Evolutionary conservation across 1,139 yeast genomes (phyloP).

Genomic region (Suhomyces atakaporum): DNA sequence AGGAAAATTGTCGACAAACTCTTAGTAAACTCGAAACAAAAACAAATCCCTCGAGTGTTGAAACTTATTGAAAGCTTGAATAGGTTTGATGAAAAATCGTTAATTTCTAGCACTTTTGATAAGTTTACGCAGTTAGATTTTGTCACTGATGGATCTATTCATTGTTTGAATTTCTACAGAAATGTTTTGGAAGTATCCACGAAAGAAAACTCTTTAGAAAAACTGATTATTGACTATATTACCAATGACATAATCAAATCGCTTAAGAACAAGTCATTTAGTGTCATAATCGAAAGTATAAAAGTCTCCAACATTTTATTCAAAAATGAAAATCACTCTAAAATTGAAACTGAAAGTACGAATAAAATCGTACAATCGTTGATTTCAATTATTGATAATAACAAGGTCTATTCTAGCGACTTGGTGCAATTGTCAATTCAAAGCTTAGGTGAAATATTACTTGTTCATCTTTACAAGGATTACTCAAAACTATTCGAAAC

Average conservation of each 20-base stretch:
- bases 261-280: constrained; percentile 38
- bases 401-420: constrained; percentile 49
- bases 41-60: constrained; percentile 27
- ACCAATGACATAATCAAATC: constrained; percentile 44
- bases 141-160: constrained; percentile 26
- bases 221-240: constrained; percentile 31
- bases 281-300: constrained; percentile 54
- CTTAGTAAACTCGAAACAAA: constrained; percentile 22
- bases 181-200: constrained; percentile 22
- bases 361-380: constrained; percentile 22
- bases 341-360: constrained; percentile 12
- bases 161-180: constrained; percentile 30
- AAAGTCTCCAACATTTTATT: constrained; percentile 41
- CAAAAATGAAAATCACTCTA: constrained; percentile 19
- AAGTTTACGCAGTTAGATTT: constrained; percentile 22
- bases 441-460: constrained; percentile 19
- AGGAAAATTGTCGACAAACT: constrained; percentile 21
- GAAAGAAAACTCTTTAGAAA: constrained; percentile 10
- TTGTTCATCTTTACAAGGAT: constrained; percentile 5
- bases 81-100: constrained; percentile 14
- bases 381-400: constrained; percentile 36
- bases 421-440: constrained; percentile 49
- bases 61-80: constrained; percentile 34
- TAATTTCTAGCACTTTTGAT: constrained; percentile 14
- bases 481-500: constrained; percentile 3